Percentiles rank a stretch among this genome's conserved stretches.
Evolutionary conservation across 2,329 filamentous ascomycete genomes (phyloP).

Genomic region (Periconia digitata): DNA sequence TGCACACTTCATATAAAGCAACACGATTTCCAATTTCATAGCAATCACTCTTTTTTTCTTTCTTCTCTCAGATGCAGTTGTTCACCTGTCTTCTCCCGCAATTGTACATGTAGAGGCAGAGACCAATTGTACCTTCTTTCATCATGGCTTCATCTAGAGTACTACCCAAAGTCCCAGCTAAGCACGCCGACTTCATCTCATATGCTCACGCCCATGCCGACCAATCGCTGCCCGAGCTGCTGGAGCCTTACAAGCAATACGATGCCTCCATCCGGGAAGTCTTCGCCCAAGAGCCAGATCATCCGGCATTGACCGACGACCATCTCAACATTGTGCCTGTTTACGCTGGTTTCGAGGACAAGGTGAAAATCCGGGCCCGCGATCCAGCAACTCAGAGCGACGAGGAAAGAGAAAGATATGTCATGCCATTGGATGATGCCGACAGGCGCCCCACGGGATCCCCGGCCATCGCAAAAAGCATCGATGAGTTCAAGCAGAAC

Average conservation of each 20-base stretch:
- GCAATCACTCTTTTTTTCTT: not conserved
- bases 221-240: conserved; percentile 58
- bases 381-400: conserved; percentile 59
- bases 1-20: not conserved
- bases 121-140: not conserved
- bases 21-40: not conserved
- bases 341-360: conserved; percentile 57
- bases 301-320: conserved; percentile 59
- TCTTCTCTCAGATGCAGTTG: too few relatives aligned
- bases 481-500: conserved; percentile 75
- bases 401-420: conserved; percentile 64
- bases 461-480: conserved; percentile 65
- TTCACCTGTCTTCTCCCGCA: too few relatives aligned
- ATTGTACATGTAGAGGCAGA: not conserved
- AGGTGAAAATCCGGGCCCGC: conserved; percentile 65
- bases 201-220: conserved; percentile 60
- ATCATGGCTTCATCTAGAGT: conserved; percentile 11
- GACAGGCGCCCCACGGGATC: conserved; percentile 65
- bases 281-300: conserved; percentile 68
- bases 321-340: conserved; percentile 67
- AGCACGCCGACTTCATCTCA: conserved; percentile 46
- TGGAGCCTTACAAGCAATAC: conserved; percentile 68
- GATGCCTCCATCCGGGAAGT: conserved; percentile 67
- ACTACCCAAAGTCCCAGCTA: conserved; percentile 42
- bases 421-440: conserved; percentile 66